These are phyloP conservation scores for Protomyces arabidopsidicola DNA, from an alignment of 1,139 yeast species.

Conservation along the genomic window DNA sequence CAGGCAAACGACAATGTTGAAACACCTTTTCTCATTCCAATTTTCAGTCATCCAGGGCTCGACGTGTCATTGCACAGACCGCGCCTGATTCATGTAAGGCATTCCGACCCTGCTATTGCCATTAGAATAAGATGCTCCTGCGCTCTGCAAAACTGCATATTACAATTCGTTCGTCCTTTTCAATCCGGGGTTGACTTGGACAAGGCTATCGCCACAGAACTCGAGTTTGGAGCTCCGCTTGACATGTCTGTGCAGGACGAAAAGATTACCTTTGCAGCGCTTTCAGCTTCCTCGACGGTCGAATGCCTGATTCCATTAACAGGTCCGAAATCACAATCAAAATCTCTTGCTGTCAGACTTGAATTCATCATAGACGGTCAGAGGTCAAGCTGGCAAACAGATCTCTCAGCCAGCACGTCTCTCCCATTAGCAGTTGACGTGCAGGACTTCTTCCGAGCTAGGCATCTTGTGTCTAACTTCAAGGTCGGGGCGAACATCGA, in stretches of 20 bases:
- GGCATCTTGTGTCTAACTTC: slow-evolving; percentile 56
- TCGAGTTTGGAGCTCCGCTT: no score
- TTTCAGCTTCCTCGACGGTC: not conserved
- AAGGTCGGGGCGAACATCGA: slow-evolving; percentile 55
- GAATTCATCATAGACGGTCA: not conserved
- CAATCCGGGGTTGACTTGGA: no score
- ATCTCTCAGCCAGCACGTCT: not conserved
- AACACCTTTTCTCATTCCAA: not conserved
- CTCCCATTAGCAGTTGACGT: slow-evolving; percentile 65
- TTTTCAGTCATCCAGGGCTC: not conserved
- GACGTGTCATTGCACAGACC: not conserved
- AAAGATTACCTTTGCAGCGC: not conserved
- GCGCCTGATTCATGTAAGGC: not conserved
- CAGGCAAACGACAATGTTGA: not conserved
- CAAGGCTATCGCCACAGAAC: no score
- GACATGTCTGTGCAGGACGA: no score
- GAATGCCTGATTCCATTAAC: not conserved
- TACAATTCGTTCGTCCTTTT: no score
- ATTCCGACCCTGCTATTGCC: not conserved
- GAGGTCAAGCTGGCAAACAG: not conserved
- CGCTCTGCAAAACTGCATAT: no score
- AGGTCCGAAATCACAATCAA: no score
- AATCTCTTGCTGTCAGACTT: no score
- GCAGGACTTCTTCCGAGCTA: slow-evolving; percentile 62
- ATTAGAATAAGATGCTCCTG: not conserved